These are phyloP conservation scores for Warburgia ugandensis DNA, from an alignment of 164 flowering plant genomes.

Conservation along the genomic window DNA sequence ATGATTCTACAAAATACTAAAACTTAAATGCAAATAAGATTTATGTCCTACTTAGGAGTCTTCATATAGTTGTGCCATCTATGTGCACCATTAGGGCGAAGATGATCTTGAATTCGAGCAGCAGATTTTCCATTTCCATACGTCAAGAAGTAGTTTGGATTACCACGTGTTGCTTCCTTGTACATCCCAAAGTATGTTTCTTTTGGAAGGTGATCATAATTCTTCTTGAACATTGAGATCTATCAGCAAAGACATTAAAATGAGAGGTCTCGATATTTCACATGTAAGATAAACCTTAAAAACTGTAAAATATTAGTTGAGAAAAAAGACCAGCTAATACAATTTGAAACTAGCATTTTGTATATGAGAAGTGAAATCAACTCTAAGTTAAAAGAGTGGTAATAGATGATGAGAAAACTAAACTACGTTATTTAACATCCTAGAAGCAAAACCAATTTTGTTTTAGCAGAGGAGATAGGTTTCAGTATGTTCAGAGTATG, in stretches of 20 bases:
- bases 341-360: neutral
- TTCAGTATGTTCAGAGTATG: too few relatives aligned
- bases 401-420: neutral
- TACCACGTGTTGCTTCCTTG: constrained; percentile 89
- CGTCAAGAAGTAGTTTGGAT: constrained; percentile 91
- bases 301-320: neutral
- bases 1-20: neutral
- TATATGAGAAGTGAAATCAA: neutral
- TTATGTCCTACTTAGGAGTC: constrained; percentile 69
- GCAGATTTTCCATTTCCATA: constrained; percentile 98
- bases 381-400: neutral
- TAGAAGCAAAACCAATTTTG: too few relatives aligned
- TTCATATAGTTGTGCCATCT: constrained; percentile 99
- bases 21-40: neutral
- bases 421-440: too few relatives aligned
- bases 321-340: neutral
- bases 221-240: constrained; percentile 98
- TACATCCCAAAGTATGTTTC: constrained; percentile 85
- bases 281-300: neutral
- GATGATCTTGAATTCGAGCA: constrained; percentile 91
- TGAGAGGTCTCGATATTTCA: neutral
- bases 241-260: constrained; percentile 10
- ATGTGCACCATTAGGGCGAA: constrained; percentile 98
- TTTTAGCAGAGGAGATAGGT: neutral
- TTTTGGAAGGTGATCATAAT: constrained; percentile 89